Conservation (phyloP, 768 basidiomycete genomes). For the Symmetrospora coprosmae region DNA sequence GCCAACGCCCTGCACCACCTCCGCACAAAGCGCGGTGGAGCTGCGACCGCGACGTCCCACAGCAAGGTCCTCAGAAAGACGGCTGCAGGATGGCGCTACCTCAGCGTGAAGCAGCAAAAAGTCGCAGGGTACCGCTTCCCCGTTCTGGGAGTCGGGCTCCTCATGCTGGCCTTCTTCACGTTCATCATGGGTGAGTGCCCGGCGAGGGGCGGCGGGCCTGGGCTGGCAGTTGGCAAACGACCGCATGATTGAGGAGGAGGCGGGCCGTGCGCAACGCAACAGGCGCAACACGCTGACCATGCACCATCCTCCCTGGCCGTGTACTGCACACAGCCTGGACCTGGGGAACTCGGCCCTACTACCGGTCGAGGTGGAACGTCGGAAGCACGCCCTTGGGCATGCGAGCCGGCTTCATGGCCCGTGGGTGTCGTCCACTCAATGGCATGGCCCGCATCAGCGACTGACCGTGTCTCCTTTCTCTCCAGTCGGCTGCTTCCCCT, state of each 20-base stretch:
- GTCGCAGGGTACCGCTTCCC: neutral
- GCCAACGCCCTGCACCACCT: conserved; percentile 1
- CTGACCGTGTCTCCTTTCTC: neutral
- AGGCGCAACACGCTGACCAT: too few species aligned
- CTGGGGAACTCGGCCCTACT: conserved; percentile 23
- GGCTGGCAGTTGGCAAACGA: neutral
- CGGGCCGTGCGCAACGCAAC: too few species aligned
- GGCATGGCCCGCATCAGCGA: neutral
- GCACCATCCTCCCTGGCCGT: too few species aligned
- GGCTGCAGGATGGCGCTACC: neutral
- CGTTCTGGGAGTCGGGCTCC: conserved; percentile 3
- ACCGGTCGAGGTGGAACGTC: conserved; percentile 31
- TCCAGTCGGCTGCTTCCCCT: conserved; percentile 30
- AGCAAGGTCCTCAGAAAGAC: neutral
- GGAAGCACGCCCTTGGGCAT: conserved; percentile 32
- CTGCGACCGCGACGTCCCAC: neutral
- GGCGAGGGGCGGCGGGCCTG: too few species aligned
- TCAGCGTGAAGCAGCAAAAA: neutral
- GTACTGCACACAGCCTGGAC: conserved; percentile 10
- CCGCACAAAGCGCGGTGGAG: neutral
- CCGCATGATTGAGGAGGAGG: too few species aligned
- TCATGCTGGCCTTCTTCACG: conserved; percentile 17
- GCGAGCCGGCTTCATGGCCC: conserved; percentile 24
- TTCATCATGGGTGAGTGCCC: conserved; percentile 16
- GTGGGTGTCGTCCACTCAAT: neutral